phyloP scores from a whole-genome alignment of 768 basidiomycete species.

The Dacryopinax spathularia region DNA sequence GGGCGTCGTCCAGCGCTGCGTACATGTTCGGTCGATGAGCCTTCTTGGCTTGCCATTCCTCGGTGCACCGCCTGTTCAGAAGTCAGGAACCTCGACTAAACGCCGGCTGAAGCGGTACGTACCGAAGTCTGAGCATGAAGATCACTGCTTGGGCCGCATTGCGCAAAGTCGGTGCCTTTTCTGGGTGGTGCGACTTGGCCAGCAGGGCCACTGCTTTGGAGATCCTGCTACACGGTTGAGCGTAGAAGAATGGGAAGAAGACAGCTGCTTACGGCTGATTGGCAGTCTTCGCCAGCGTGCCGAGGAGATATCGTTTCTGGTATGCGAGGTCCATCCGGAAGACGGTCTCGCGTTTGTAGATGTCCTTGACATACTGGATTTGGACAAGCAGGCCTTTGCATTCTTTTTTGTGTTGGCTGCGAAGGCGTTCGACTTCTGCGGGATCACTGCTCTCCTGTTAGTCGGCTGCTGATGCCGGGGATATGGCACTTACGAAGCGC shows the following conservation, averaged over 20 bases:
- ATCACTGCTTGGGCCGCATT: conserved; percentile 41
- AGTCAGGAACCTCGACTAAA: conserved; percentile 6
- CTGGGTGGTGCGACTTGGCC: neutral
- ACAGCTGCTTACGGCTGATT: neutral
- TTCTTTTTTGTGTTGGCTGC: conserved; percentile 62
- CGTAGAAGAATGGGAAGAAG: neutral
- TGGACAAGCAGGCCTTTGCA: conserved; percentile 84
- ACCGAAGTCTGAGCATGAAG: conserved; percentile 55
- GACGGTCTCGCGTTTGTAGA: conserved; percentile 69
- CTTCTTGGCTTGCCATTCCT: conserved; percentile 49
- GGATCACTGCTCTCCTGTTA: conserved; percentile 32
- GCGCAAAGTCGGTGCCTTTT: conserved; percentile 28
- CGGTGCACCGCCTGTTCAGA: conserved; percentile 40
- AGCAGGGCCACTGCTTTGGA: neutral
- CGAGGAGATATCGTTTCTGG: conserved; percentile 78
- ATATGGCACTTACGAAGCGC: conserved; percentile 36
- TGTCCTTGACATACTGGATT: conserved; percentile 82
- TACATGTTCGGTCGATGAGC: conserved; percentile 46
- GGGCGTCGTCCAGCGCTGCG: conserved; percentile 57
- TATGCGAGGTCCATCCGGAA: conserved; percentile 63
- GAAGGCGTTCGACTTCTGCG: conserved; percentile 39
- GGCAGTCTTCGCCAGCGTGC: conserved; percentile 33
- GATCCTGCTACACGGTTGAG: neutral
- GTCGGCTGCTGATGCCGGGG: neutral
- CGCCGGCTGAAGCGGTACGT: conserved; percentile 19